phyloP scores from a whole-genome alignment of 2,329 filamentous ascomycete genomes.

The Epichloe uncinata region DNA sequence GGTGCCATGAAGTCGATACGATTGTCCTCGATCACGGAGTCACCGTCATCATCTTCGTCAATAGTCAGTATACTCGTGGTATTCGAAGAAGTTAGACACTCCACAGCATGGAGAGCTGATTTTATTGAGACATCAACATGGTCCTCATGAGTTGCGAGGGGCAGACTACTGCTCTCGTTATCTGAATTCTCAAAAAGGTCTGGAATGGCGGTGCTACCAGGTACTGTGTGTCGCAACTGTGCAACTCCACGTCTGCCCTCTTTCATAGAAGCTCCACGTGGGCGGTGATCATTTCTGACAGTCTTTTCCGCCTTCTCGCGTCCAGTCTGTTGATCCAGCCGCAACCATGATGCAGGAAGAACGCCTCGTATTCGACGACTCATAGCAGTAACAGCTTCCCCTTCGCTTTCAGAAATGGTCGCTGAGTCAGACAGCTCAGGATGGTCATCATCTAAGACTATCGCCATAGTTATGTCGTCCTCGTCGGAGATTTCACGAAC shows the following conservation, averaged over 20 bases:
- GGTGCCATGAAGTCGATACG: conserved; percentile 37
- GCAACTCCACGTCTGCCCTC: conserved; percentile 36
- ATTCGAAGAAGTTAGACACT: neutral
- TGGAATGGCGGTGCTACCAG: conserved; percentile 15
- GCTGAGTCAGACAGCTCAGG: conserved; percentile 10
- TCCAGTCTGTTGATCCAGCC: conserved; percentile 38
- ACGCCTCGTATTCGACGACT: conserved; percentile 43
- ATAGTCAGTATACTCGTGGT: neutral
- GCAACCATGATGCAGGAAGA: conserved; percentile 53
- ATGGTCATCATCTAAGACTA: neutral
- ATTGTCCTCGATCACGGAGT: conserved; percentile 35
- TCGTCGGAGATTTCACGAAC: neutral
- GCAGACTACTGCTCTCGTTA: neutral
- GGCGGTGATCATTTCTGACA: conserved; percentile 12
- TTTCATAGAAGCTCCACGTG: conserved; percentile 23
- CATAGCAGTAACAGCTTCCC: conserved; percentile 26
- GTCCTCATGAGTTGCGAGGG: neutral
- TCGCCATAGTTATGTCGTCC: neutral
- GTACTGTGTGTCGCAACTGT: conserved; percentile 24
- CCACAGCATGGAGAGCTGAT: neutral
- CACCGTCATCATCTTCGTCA: conserved; percentile 20
- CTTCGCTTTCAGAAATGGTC: conserved; percentile 26
- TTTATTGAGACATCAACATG: neutral
- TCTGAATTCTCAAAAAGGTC: conserved; percentile 32
- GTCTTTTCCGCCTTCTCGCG: conserved; percentile 19